Percentiles rank a stretch among this genome's conserved stretches.
Conservation (phyloP, 495 filamentous ascomycete genomes). For the Elaphomyces granulatus region DNA sequence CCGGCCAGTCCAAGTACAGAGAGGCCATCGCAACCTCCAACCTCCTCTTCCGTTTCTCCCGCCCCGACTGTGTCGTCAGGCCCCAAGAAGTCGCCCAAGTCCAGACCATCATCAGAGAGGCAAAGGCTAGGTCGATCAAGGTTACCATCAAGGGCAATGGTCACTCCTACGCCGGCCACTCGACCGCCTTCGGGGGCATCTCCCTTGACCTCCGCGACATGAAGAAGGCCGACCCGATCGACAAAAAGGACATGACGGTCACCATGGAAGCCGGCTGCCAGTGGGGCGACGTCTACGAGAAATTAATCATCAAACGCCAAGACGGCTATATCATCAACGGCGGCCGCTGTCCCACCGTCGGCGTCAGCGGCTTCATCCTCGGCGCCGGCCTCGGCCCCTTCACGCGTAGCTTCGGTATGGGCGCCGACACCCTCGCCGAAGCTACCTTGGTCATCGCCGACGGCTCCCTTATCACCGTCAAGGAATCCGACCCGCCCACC, state of each 20-base stretch:
- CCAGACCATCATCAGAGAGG: no score
- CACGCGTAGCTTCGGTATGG: slow-evolving; percentile 1
- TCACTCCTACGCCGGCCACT: slow-evolving; percentile 12
- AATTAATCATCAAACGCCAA: slow-evolving; percentile 5
- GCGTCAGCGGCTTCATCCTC: slow-evolving; percentile 5
- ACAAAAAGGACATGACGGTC: no score
- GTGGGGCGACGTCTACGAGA: slow-evolving; percentile 12
- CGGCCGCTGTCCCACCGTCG: slow-evolving; percentile 14
- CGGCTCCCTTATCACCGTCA: not conserved
- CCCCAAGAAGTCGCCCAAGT: no score
- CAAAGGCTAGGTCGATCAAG: no score
- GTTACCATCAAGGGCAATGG: slow-evolving; percentile 7
- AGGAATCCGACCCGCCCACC: not conserved
- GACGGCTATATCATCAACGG: slow-evolving; percentile 15
- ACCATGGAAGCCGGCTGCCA: not conserved
- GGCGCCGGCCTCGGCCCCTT: slow-evolving; percentile 1
- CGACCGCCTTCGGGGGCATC: slow-evolving; percentile 11
- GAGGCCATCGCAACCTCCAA: no score
- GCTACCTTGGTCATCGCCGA: slow-evolving; percentile 6
- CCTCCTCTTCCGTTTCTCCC: no score
- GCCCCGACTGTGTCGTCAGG: no score
- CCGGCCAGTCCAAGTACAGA: no score
- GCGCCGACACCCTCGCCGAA: slow-evolving; percentile 7
- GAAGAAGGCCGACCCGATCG: slow-evolving; percentile 6
- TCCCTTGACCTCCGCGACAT: slow-evolving; percentile 9